Evolutionary conservation across 345 rosid genomes (phyloP), one percentile per base, ranked within the genome.

Genomic region (Pelargonium nanum): DNA sequence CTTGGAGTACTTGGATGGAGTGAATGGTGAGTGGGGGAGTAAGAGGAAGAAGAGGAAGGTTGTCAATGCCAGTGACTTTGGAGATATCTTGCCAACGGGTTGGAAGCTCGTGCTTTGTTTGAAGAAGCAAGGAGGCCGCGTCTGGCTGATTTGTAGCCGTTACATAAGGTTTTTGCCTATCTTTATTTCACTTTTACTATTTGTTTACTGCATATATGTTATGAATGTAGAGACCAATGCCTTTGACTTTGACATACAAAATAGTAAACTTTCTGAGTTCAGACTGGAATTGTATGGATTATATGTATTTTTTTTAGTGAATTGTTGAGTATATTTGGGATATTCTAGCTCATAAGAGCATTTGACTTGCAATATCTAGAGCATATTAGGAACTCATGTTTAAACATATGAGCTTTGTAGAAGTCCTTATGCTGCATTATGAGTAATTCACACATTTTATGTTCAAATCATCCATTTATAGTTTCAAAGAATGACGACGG

Each of bases 101-200:
- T 89, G 96, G 96, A 89, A 70, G 76, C 82, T 89, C 63, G 61
- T 80, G 75, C 81, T 86, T 61, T 81, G 73, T 58, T 55, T 84
- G 48, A 81, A 78, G 72, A 83, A 61, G 80, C 75, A 77, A 63
- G 81, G 66, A 21, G 62, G 58, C 26, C 71, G 25, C 57, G 1
- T 68, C 28, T 85, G 80, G 89, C 62, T 86, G 51, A 77, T 72
- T 65, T 85, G 86, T 76, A 67, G 65, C 68, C 70, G 77, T 72
- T 87, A 85, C 76, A 64, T 85, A 75, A 87, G 97, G 95, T 87
- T 65, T 65, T 64, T 67, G 28, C 32, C 7, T 56, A 17, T 52
- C 58, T 13, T 51, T 56, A 6, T 63, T 60, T 57, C 55, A 20
- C 21, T 52, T 52, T 20, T 4, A 40, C 15, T 2, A 40, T 51